phyloP scores from a whole-genome alignment of 2,329 filamentous ascomycete genomes.

The Beauveria rudraprayagi region DNA sequence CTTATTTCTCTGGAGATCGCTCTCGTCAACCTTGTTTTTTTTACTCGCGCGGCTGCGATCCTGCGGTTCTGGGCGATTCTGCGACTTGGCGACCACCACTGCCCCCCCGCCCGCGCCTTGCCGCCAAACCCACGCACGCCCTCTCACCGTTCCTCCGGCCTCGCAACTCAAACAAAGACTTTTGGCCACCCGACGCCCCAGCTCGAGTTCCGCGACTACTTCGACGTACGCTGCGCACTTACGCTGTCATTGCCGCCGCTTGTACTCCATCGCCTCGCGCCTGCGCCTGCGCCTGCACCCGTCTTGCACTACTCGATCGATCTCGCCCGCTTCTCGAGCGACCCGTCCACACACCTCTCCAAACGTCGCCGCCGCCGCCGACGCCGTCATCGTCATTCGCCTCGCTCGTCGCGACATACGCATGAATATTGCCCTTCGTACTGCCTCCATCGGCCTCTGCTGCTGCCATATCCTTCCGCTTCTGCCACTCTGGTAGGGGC shows the following conservation, averaged over 20 bases:
- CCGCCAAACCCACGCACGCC: neutral
- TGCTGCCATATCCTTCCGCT: neutral
- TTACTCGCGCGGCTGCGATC: neutral
- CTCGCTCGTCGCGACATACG: neutral
- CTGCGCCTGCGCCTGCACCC: neutral
- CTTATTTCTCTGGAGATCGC: neutral
- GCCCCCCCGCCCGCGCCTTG: neutral
- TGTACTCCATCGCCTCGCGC: neutral
- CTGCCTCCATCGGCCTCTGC: neutral
- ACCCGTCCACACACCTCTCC: neutral
- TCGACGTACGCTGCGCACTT: neutral
- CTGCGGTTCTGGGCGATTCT: neutral
- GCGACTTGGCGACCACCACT: neutral
- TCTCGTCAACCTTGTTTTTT: neutral
- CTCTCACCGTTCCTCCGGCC: neutral
- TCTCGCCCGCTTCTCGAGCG: neutral
- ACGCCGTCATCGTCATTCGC: neutral
- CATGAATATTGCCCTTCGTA: neutral
- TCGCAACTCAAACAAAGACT: neutral
- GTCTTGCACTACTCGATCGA: conserved; percentile 1
- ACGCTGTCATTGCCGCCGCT: neutral
- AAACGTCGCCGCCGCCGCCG: neutral
- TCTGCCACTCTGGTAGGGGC: conserved; percentile 8
- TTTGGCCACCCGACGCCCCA: neutral
- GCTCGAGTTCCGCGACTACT: neutral